phyloP scores from a whole-genome alignment of 768 basidiomycete genomes.

The Rossbeevera mucosa region DNA sequence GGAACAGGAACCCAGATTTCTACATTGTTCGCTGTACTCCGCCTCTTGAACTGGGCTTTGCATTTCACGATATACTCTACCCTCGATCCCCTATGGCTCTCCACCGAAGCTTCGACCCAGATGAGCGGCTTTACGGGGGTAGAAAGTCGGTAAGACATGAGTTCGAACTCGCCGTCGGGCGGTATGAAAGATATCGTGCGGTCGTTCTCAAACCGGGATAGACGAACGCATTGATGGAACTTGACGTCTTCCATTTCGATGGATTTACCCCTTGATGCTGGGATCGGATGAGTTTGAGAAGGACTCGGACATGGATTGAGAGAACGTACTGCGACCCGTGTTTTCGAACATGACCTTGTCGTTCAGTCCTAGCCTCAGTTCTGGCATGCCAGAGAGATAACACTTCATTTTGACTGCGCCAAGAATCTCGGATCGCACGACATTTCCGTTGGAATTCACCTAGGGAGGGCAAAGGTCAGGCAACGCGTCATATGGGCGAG shows the following conservation, averaged over 20 bases:
- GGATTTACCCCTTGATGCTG: slow-evolving; percentile 75
- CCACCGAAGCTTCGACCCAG: slow-evolving; percentile 92
- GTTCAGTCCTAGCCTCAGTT: slow-evolving; percentile 89
- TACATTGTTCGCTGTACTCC: slow-evolving; percentile 96
- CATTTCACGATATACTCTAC: slow-evolving; percentile 96
- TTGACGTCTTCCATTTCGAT: slow-evolving; percentile 99
- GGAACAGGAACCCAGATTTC: slow-evolving; percentile 99
- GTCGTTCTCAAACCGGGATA: slow-evolving; percentile 97
- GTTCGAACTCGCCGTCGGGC: slow-evolving; percentile 97
- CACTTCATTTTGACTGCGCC: slow-evolving; percentile 99
- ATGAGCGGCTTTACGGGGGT: slow-evolving; percentile 96
- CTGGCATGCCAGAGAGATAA: slow-evolving; percentile 99
- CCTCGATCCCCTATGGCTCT: slow-evolving; percentile 88
- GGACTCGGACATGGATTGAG: too few species aligned
- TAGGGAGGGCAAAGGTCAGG: slow-evolving; percentile 27
- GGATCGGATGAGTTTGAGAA: not conserved
- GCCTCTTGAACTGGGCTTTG: slow-evolving; percentile 95
- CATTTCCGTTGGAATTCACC: slow-evolving; percentile 97
- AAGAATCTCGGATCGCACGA: slow-evolving; percentile 94
- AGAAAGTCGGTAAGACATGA: slow-evolving; percentile 96
- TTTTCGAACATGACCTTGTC: slow-evolving; percentile 99
- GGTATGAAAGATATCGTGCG: slow-evolving; percentile 99
- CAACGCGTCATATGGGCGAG: not conserved
- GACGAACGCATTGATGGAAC: slow-evolving; percentile 98
- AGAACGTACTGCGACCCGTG: slow-evolving; percentile 81